Evolutionary conservation across 2,329 filamentous ascomycete genomes (phyloP).

Genomic region (Aspergillus fischeri): DNA sequence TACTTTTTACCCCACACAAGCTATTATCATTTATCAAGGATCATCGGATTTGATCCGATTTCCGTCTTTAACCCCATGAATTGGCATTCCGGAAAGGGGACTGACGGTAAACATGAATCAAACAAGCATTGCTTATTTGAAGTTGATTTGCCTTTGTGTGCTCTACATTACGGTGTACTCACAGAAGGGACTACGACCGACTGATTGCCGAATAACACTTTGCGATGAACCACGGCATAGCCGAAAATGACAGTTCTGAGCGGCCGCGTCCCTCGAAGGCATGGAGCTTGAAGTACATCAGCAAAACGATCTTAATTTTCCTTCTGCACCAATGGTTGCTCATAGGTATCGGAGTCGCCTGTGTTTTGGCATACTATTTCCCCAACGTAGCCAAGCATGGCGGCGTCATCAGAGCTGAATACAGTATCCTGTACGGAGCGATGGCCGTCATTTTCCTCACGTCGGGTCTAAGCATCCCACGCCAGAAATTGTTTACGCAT

Average conservation of each 20-base stretch:
- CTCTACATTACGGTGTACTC: background rate
- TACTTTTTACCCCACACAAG: background rate
- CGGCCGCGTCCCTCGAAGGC: background rate
- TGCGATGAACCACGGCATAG: background rate
- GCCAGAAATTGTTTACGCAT: conserved; percentile 57
- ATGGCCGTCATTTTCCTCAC: conserved; percentile 68
- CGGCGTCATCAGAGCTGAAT: conserved; percentile 36
- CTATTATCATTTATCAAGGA: background rate
- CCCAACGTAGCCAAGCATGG: conserved; percentile 48
- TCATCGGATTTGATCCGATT: conserved; percentile 8
- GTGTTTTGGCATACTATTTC: conserved; percentile 52
- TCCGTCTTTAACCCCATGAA: background rate
- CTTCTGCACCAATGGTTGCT: conserved; percentile 60
- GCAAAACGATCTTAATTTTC: conserved; percentile 21
- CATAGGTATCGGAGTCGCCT: conserved; percentile 54
- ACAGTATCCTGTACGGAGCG: conserved; percentile 60
- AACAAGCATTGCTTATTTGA: background rate
- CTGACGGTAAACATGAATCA: background rate
- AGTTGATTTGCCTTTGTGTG: background rate
- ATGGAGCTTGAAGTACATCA: conserved; percentile 7
- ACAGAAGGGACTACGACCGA: background rate
- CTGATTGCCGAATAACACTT: background rate
- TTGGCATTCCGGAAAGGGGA: background rate
- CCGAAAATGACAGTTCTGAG: background rate
- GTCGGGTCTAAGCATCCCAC: conserved; percentile 65